These are phyloP conservation scores for Rhodofomes roseus DNA, from an alignment of 1,284 basidiomycete species.

Conservation along the genomic window DNA sequence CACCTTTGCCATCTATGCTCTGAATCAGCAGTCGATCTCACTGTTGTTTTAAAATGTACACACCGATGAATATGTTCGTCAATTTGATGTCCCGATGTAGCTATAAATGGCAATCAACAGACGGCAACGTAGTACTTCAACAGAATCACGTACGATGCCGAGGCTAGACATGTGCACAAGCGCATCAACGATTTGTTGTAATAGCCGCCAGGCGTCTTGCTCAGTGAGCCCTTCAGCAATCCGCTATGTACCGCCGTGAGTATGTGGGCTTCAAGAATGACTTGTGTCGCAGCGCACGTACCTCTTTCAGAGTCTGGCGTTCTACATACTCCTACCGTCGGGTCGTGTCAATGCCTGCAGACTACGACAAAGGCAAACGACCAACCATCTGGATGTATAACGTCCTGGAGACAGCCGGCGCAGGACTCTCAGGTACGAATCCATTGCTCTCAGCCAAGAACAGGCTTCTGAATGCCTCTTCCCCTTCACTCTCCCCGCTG, in stretches of 20 bases:
- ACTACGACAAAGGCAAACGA: not conserved
- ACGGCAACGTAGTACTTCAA: slow-evolving; percentile 8
- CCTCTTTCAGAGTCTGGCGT: slow-evolving; percentile 80
- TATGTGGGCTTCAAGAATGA: not conserved
- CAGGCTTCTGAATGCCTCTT: slow-evolving; percentile 32
- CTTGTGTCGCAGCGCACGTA: slow-evolving; percentile 25
- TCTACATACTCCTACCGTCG: slow-evolving; percentile 78
- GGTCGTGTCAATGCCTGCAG: not conserved
- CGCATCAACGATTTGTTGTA: slow-evolving; percentile 92
- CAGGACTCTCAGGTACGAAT: slow-evolving; percentile 18
- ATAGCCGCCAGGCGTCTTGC: slow-evolving; percentile 86
- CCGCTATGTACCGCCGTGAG: slow-evolving; percentile 39
- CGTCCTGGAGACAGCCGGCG: slow-evolving; percentile 52
- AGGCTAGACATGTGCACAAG: slow-evolving; percentile 87
- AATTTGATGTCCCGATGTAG: slow-evolving; percentile 92
- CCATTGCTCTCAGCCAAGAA: slow-evolving; percentile 8
- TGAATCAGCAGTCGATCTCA: not conserved
- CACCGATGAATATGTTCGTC: slow-evolving; percentile 89
- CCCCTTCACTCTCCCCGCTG: slow-evolving; percentile 28
- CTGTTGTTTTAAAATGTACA: no score
- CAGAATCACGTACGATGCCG: slow-evolving; percentile 61
- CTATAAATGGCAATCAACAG: slow-evolving; percentile 27
- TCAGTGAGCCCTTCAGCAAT: slow-evolving; percentile 79
- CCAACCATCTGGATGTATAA: slow-evolving; percentile 89
- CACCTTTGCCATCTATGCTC: slow-evolving; percentile 73